phyloP scores from a whole-genome alignment of 305 asterid species.

The Nicotiana rustica region DNA sequence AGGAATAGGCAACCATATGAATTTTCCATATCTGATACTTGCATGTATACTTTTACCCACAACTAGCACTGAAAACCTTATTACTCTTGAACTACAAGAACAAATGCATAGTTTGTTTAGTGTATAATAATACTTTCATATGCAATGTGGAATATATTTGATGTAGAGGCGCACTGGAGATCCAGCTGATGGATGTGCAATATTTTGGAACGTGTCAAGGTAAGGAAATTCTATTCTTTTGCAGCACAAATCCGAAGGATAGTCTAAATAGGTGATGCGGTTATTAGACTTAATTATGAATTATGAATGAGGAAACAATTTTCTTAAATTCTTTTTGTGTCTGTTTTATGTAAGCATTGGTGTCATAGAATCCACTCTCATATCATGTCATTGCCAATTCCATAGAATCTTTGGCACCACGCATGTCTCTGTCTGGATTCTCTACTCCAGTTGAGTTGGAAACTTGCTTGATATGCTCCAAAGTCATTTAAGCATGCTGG shows the following conservation, averaged over 20 bases:
- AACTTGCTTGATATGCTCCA: conserved; percentile 29
- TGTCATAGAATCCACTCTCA: conserved; percentile 23
- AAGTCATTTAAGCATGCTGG: conserved; percentile 4
- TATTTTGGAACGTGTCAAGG: conserved; percentile 93
- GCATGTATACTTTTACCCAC: neutral
- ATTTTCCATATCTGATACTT: neutral
- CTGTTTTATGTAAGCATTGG: neutral
- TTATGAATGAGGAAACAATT: neutral
- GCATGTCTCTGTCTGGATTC: neutral
- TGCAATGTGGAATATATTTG: conserved; percentile 36
- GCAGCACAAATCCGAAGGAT: conserved; percentile 19
- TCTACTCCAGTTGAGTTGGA: neutral
- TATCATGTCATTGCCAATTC: conserved; percentile 7
- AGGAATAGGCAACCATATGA: neutral
- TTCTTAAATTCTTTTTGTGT: neutral
- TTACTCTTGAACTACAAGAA: conserved; percentile 24
- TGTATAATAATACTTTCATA: neutral
- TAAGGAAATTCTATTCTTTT: conserved; percentile 44
- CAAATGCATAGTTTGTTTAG: conserved; percentile 21
- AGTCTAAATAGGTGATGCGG: conserved; percentile 1
- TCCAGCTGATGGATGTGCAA: conserved; percentile 96
- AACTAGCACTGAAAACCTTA: neutral
- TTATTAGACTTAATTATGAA: neutral
- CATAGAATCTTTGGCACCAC: neutral
- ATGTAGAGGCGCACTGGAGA: conserved; percentile 93